Base-by-base conservation (phyloP, 2,329 filamentous ascomycete genomes). In the Epichloe sibirici region DNA sequence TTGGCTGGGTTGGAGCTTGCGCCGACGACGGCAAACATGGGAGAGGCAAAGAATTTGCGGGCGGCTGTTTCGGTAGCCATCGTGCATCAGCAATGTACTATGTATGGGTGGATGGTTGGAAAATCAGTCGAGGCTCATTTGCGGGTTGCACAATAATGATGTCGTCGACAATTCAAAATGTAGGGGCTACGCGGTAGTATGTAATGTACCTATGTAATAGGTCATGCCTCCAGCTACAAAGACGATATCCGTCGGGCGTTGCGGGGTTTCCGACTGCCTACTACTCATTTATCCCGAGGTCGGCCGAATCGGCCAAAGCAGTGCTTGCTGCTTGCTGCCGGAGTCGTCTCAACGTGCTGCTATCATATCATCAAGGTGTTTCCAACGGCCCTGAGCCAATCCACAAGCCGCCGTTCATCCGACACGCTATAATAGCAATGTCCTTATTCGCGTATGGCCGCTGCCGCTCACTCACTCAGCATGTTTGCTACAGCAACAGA, bases 21-120 rank as follows among this genome's bases (percentile, higher is more conserved):
- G 61, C 91, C 91, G 21, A 90, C 89, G 31, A 96, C 91, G 54
- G 91, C 90, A 67, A 91, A 95, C 58, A 78, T 75, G 28, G 85
- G 80, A 7, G 85, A 85, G 3, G 81, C 76, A 73, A 96, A 95
- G 76, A 96, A 96, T 12, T 77, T 76, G 57, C 81, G 82, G 45
- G 89, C 83, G 45, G 85, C 79, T 46, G 81, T 75, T 65, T 90
- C 83, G 72, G 86, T 87, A 23, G 77, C 69, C 77, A 81, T 82
- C 25, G 31, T 37, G 38, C 15, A 17, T 48, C 40, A 21, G 31
- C 43, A 43, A 52, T 46, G 8, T 45, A 21, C 17, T 21, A 21
- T 21, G 17, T 21, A 21, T 21, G 17, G 17, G 17, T 21, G 17
- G 17, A 21, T 21, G 17, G 17, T 21, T 21, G 17, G 17, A 21